phyloP scores from a whole-genome alignment of 1,284 basidiomycete genomes.

The Fistulinella cinereoalba region DNA sequence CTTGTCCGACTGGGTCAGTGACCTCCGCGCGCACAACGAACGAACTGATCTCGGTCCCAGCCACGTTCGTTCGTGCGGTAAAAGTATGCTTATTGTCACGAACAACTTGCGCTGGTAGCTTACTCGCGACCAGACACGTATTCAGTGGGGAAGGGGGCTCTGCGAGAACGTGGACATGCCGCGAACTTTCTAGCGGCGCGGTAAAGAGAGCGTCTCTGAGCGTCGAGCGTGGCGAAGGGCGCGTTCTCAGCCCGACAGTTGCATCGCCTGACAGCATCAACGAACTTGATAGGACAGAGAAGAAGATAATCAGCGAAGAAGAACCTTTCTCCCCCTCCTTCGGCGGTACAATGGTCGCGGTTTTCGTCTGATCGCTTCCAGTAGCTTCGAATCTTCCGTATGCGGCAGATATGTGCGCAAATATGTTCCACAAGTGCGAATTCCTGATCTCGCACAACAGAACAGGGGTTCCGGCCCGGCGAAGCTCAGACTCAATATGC shows the following conservation, averaged over 20 bases:
- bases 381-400: slow-evolving; percentile 35
- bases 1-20: slow-evolving; percentile 18
- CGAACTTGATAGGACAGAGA: slow-evolving; percentile 36
- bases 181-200: slow-evolving; percentile 29
- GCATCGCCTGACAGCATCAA: slow-evolving; percentile 24
- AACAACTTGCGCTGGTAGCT: neutral
- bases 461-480: slow-evolving; percentile 34
- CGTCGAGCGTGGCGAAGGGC: slow-evolving; percentile 22
- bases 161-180: slow-evolving; percentile 35
- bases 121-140: neutral
- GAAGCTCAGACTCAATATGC: slow-evolving; percentile 19
- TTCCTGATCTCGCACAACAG: slow-evolving; percentile 37
- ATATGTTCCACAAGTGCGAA: slow-evolving; percentile 30
- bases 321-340: slow-evolving; percentile 28
- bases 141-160: slow-evolving; percentile 8
- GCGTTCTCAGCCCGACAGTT: slow-evolving; percentile 31
- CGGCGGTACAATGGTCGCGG: slow-evolving; percentile 36
- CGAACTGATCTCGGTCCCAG: slow-evolving; percentile 18
- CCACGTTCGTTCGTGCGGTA: slow-evolving; percentile 15
- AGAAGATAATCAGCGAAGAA: slow-evolving; percentile 40
- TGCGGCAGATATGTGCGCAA: slow-evolving; percentile 34
- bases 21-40: slow-evolving; percentile 22
- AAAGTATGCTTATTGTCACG: slow-evolving; percentile 2
- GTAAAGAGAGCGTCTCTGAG: slow-evolving; percentile 29
- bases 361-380: slow-evolving; percentile 19